A percentile compares a stretch with the other conserved stretches of the same genome.
phyloP scores from a whole-genome alignment of 2,329 filamentous ascomycete genomes.

The Ascochyta lentis region DNA sequence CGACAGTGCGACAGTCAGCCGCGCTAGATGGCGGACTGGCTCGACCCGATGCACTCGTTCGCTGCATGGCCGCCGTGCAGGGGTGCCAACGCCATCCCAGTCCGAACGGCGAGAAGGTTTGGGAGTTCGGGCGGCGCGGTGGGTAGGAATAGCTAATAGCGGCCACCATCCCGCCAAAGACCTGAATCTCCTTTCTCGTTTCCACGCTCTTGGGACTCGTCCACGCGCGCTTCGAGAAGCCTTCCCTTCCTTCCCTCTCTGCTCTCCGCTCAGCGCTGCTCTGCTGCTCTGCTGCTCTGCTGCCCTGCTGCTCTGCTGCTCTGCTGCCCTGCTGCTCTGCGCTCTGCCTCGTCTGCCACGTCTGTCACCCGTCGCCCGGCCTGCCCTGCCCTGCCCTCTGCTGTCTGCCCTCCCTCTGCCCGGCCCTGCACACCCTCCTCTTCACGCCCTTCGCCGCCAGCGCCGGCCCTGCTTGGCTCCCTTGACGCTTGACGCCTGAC shows the following conservation, averaged over 20 bases:
- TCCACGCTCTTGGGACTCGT: slow-evolving; percentile 42
- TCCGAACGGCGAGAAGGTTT: slow-evolving; percentile 37
- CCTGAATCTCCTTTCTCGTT: slow-evolving; percentile 45
- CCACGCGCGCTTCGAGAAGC: slow-evolving; percentile 43
- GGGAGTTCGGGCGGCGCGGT: slow-evolving; percentile 32
- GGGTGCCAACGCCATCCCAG: slow-evolving; percentile 28
- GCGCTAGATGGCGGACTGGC: slow-evolving; percentile 23
- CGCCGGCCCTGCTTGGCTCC: slow-evolving; percentile 9
- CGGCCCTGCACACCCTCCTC: neutral
- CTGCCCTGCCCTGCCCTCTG: neutral
- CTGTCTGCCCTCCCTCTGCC: neutral
- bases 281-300: too few relatives aligned
- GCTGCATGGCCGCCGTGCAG: slow-evolving; percentile 33
- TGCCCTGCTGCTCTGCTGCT: too few relatives aligned
- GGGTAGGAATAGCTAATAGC: slow-evolving; percentile 43
- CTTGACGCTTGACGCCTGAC: neutral
- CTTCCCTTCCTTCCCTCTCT: slow-evolving; percentile 19
- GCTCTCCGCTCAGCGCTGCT: neutral
- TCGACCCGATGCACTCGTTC: slow-evolving; percentile 30
- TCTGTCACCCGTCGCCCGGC: too few relatives aligned
- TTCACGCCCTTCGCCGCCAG: neutral
- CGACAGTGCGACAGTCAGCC: slow-evolving; percentile 9
- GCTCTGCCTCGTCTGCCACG: too few relatives aligned
- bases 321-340: too few relatives aligned
- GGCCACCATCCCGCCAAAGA: slow-evolving; percentile 38